These are phyloP conservation scores for Acacia melanoxylon DNA, from an alignment of 306 rosid genomes.

Conservation along the genomic window DNA sequence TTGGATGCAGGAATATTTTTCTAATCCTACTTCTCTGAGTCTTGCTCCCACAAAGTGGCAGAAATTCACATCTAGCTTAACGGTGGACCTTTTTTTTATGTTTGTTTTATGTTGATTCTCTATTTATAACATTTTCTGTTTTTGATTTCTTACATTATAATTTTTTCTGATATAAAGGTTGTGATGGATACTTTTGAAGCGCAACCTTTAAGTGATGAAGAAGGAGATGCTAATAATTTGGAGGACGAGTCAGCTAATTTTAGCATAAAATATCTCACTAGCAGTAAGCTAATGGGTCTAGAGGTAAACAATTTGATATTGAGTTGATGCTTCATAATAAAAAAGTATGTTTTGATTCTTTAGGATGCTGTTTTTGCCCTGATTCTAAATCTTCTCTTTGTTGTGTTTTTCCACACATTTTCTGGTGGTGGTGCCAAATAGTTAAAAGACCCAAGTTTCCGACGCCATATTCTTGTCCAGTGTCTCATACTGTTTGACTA, in stretches of 20 bases:
- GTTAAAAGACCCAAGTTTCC: conserved; percentile 96
- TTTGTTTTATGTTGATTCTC: neutral
- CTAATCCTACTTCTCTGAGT: conserved; percentile 68
- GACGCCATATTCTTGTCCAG: conserved; percentile 92
- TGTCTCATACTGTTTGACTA: conserved; percentile 94
- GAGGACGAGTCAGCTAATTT: conserved; percentile 87
- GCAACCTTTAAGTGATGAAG: conserved; percentile 96
- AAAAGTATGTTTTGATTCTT: conserved; percentile 5
- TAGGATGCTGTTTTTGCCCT: conserved; percentile 24
- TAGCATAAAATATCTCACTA: conserved; percentile 96
- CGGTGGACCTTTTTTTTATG: conserved; percentile 47
- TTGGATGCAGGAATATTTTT: conserved; percentile 75
- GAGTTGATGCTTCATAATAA: conserved; percentile 13
- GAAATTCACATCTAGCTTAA: conserved; percentile 77
- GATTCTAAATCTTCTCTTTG: conserved; percentile 13
- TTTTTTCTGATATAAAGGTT: conserved; percentile 52
- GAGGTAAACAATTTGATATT: conserved; percentile 58
- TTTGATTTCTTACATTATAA: conserved; percentile 16
- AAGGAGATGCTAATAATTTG: conserved; percentile 86
- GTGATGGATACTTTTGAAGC: conserved; percentile 89
- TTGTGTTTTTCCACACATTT: conserved; percentile 5
- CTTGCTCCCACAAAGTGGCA: conserved; percentile 82
- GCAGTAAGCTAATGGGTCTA: conserved; percentile 94
- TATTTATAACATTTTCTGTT: conserved; percentile 9
- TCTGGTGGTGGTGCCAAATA: conserved; percentile 28